Evolutionary conservation across 345 rosid genomes (phyloP), one percentile per base, ranked within the genome.

Genomic region (Leavenworthia alabamica): DNA sequence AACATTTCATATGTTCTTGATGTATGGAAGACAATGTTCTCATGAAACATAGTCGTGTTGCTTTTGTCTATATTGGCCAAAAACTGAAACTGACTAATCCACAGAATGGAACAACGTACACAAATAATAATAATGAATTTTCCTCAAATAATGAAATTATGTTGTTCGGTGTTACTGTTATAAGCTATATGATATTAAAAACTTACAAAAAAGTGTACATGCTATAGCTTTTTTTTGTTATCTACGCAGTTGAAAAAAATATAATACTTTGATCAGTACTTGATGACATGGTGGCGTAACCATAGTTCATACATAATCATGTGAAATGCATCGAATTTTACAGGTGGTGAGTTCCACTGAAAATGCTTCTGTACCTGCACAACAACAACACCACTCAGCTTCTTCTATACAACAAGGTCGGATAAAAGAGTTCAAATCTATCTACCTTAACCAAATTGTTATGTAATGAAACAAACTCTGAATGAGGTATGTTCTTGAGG

Each of bases 231-330:
- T 35, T 13, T 23, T 24, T 28, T 4, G 19, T 14, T 70, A 62
- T 55, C 68, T 70, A 70, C 58, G 63, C 9, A 19, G n/a, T n/a
- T n/a, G n/a, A n/a, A n/a, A n/a, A n/a, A n/a, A n/a, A n/a, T n/a
- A n/a, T n/a, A 1, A 51, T 40, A 32, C 32, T 6, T 24, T 35
- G 29, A 70, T 77, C 70, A 93, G 77, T 93, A 94, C 73, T 80
- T 84, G 70, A 94, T 80, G 46, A 88, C 88, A 60, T 84, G 95
- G 66, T 68, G 97, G 45, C 97, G 93, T 72, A 88, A 73, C 99
- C 99, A 94, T 32, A 94, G 82, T 40, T 94, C 97, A 43, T 83
- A 86, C 87, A 94, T 88, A 62, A 90, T 86, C 97, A 94, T 90
- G 71, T 94, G 96, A 75, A 94, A 94, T 42, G 95, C 90, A 44